phyloP scores from a whole-genome alignment of 192 early-diverging fungal species.

The Backusella luteola region DNA sequence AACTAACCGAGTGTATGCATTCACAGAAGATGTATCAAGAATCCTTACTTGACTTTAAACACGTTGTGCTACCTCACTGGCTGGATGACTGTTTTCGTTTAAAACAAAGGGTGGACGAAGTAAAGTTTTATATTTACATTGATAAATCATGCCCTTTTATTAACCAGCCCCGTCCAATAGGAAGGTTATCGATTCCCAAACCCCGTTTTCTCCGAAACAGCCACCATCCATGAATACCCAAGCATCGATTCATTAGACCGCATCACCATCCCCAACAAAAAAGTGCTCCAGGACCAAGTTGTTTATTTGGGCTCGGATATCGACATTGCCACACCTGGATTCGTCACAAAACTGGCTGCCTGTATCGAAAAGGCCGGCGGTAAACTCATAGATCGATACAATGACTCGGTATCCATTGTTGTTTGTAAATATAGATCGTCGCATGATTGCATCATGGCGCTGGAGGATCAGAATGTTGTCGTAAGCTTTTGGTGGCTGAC shows the following conservation, averaged over 20 bases:
- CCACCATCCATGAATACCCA: neutral
- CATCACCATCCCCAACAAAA: neutral
- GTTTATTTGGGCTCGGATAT: neutral
- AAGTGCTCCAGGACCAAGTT: neutral
- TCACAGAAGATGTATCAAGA: constrained; percentile 44
- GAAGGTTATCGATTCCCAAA: neutral
- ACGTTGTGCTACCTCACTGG: constrained; percentile 68
- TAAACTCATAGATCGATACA: neutral
- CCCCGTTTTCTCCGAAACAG: neutral
- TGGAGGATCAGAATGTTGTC: constrained; percentile 43
- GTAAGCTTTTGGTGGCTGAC: constrained; percentile 52
- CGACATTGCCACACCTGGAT: neutral
- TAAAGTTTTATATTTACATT: constrained; percentile 8
- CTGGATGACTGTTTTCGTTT: constrained; percentile 64
- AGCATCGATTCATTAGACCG: neutral
- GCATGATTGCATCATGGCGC: constrained; percentile 19
- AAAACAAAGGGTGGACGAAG: constrained; percentile 45
- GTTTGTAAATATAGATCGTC: constrained; percentile 7
- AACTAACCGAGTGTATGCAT: neutral
- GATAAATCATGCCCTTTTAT: neutral
- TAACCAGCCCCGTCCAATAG: neutral
- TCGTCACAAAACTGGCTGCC: neutral
- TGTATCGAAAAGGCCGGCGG: constrained; percentile 20
- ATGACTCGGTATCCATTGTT: neutral
- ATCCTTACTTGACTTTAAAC: constrained; percentile 42